Percentiles rank a stretch among this genome's conserved stretches.
Conservation (phyloP, 2,329 filamentous ascomycete genomes). For the Nemania sp. region DNA sequence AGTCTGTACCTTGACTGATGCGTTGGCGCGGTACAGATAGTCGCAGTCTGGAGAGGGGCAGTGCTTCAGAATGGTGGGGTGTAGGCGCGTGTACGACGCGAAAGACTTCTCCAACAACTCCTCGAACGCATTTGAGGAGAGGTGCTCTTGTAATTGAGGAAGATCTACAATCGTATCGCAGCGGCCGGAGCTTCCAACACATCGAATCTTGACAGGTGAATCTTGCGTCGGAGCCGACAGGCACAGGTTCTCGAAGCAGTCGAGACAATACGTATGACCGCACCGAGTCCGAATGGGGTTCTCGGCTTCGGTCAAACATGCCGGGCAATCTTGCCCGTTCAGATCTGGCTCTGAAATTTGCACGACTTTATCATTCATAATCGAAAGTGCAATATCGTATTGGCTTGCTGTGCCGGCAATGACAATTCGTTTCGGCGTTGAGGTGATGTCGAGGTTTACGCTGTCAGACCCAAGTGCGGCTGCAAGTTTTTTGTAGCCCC, state of each 20-base stretch:
- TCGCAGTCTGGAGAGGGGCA: constrained; percentile 52
- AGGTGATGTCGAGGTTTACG: constrained; percentile 41
- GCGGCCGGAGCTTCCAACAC: constrained; percentile 33
- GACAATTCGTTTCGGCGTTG: constrained; percentile 41
- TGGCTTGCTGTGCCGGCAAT: constrained; percentile 35
- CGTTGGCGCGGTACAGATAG: constrained; percentile 45
- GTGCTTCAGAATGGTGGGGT: constrained; percentile 42
- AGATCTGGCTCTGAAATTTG: background rate
- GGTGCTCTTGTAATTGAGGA: constrained; percentile 36
- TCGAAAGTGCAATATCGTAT: constrained; percentile 24
- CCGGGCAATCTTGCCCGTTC: constrained; percentile 34
- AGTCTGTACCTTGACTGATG: background rate
- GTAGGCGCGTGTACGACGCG: constrained; percentile 40
- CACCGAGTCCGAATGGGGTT: constrained; percentile 44
- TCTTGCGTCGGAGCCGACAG: constrained; percentile 20
- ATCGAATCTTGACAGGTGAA: constrained; percentile 31
- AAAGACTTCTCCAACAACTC: constrained; percentile 38
- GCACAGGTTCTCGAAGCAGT: constrained; percentile 47
- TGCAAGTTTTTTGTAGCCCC: constrained; percentile 40
- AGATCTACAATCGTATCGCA: constrained; percentile 38
- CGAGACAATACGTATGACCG: constrained; percentile 48
- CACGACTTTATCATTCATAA: constrained; percentile 14
- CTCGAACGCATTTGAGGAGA: constrained; percentile 27
- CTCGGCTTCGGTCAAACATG: constrained; percentile 47
- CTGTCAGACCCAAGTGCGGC: constrained; percentile 36